Evolutionary conservation across 176 grass and related monocot species (phyloP), one percentile per base, ranked within the genome.

Genomic region (Panicum miliaceum): DNA sequence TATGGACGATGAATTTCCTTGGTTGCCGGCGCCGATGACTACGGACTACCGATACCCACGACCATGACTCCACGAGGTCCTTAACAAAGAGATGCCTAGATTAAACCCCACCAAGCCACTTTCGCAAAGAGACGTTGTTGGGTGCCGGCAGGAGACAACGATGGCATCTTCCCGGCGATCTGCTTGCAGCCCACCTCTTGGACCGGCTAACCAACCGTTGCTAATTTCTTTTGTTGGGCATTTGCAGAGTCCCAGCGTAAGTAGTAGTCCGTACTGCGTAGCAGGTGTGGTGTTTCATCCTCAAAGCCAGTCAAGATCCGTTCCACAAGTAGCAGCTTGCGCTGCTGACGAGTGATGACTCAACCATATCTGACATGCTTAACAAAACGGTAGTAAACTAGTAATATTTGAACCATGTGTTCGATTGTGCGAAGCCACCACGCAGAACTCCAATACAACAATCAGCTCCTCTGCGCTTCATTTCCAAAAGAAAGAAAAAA

Each of bases 141-240:
- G 52, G 70, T 85, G 82, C 34, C 42, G 51, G 61, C 59, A 76
- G 32, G 61, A 42, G 70, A 89, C 82, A 81, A 42, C 9, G 22
- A 67, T 42, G 68, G 10, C 12, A 68, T 73, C 82, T 72, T 58
- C 59, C 3, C 10, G 15, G 40, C 5, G 86, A 77, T 77, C 73
- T 68, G 40, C 50, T 6, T 80, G 75, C 46, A 84, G 58, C 81
- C 81, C 78, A 70, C 27, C 58, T 6, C 58, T 57, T 80, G 82
- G 68, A 89, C 87, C 82, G 59, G 59, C 68, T 75, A 74, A 26
- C 67, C 4, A 73, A 27, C 57, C 19, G 27, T 20, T 51, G 67
- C 35, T 54, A 50, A 32, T 32, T 20, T 41, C 23, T 57, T 70
- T 19, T 18, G 15, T 18, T 48, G 68, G 9, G 18, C 50, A 37